Evolutionary conservation across 805 yeast species (phyloP).

Genomic region (Candida morakotiae): DNA sequence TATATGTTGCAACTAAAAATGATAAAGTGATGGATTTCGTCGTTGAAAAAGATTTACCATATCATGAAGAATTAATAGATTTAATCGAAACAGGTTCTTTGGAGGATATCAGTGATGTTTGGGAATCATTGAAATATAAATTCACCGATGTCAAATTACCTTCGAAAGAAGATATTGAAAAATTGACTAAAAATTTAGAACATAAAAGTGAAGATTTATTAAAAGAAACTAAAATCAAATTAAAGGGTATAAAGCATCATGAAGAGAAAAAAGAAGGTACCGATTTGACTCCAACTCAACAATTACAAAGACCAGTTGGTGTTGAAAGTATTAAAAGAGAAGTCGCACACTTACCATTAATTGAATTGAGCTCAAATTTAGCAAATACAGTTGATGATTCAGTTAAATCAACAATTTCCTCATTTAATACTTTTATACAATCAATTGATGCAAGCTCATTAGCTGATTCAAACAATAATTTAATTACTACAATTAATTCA

Average conservation of each 20-base stretch:
- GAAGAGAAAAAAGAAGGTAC: constrained; percentile 1
- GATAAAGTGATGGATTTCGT: constrained; percentile 43
- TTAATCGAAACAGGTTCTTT: constrained; percentile 30
- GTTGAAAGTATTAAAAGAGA: constrained; percentile 29
- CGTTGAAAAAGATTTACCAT: constrained; percentile 40
- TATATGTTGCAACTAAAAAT: constrained; percentile 39
- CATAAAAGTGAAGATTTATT: constrained; percentile 29
- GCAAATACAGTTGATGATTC: constrained; percentile 26
- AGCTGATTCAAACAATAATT: constrained; percentile 21
- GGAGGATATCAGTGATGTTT: constrained; percentile 24
- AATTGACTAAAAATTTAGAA: constrained; percentile 29
- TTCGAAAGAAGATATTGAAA: constrained; percentile 28
- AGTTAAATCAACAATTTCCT: constrained; percentile 30
- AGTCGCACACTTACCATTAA: constrained; percentile 29
- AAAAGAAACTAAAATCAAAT: constrained; percentile 34
- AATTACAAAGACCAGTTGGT: constrained; percentile 38
- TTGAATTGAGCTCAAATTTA: constrained; percentile 20
- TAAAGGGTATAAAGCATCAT: constrained; percentile 8
- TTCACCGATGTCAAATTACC: constrained; percentile 21
- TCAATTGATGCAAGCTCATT: constrained; percentile 28
- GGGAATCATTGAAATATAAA: constrained; percentile 15
- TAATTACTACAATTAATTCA: constrained; percentile 30
- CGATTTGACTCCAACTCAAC: constrained; percentile 33
- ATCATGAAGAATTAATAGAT: constrained; percentile 37
- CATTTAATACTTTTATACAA: constrained; percentile 35